Conservation (phyloP, 2,329 filamentous ascomycete species). For the Dissoconium aciculare region DNA sequence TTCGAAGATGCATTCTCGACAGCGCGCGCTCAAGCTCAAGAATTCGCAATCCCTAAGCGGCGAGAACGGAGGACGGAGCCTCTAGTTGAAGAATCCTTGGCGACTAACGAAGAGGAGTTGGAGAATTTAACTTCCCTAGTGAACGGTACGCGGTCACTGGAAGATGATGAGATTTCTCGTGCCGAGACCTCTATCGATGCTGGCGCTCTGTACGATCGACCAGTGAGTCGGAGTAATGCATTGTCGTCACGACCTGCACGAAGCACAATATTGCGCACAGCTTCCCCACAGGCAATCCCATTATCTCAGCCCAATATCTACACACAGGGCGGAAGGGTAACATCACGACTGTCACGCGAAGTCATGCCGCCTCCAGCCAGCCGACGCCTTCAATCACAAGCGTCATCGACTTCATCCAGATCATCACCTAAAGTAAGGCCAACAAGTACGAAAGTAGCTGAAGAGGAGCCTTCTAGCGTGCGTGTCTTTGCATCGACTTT, state of each 20-base stretch:
- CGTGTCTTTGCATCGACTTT: neutral
- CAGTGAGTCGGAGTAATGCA: neutral
- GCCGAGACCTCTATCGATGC: neutral
- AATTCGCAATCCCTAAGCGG: neutral
- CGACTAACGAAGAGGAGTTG: neutral
- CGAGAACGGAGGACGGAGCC: neutral
- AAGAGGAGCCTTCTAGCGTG: neutral
- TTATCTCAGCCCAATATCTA: neutral
- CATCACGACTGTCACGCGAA: neutral
- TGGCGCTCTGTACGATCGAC: neutral
- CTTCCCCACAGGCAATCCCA: neutral
- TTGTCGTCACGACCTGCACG: neutral
- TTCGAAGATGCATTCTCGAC: slow-evolving; percentile 9
- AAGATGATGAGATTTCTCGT: neutral
- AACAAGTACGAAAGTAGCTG: too few relatives aligned
- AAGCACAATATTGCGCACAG: neutral
- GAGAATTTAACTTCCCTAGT: neutral
- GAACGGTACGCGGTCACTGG: neutral
- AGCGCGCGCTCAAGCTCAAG: neutral
- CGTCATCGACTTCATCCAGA: neutral
- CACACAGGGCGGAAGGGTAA: too few relatives aligned
- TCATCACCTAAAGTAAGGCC: too few relatives aligned
- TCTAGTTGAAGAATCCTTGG: neutral
- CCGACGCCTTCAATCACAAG: neutral
- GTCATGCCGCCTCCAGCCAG: neutral